phyloP scores from a whole-genome alignment of 129 eudicot species.

The Ambrosia trifida region DNA sequence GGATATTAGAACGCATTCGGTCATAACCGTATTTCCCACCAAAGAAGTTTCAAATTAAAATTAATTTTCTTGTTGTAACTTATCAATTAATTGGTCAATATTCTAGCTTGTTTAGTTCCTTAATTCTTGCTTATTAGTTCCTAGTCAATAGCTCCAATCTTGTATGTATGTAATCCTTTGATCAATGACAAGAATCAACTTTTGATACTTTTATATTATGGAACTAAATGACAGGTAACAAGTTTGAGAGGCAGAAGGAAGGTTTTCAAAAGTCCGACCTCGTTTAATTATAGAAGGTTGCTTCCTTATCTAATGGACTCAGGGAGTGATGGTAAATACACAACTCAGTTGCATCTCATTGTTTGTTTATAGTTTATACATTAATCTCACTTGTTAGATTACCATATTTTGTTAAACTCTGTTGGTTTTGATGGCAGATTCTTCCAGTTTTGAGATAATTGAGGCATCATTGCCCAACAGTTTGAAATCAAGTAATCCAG shows the following conservation, averaged over 20 bases:
- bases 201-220: too few species aligned
- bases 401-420: background rate
- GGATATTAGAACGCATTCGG: too few species aligned
- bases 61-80: too few species aligned
- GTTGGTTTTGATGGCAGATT: conserved; percentile 29
- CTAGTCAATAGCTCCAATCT: too few species aligned
- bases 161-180: too few species aligned
- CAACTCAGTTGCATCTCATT: conserved; percentile 12
- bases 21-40: too few species aligned
- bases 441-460: conserved; percentile 41
- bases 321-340: conserved; percentile 36
- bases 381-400: background rate
- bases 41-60: too few species aligned
- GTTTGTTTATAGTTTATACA: background rate
- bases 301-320: conserved; percentile 56
- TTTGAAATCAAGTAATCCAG: conserved; percentile 21
- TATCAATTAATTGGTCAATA: too few species aligned
- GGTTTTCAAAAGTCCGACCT: conserved; percentile 56
- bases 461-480: conserved; percentile 27
- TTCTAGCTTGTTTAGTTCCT: too few species aligned
- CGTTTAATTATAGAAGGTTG: conserved; percentile 67
- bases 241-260: conserved; percentile 40
- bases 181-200: too few species aligned
- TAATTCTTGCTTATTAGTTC: too few species aligned
- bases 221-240: conserved; percentile 33